A percentile compares a stretch with the other conserved stretches of the same genome.
phyloP scores from a whole-genome alignment of 768 basidiomycete species.

The Naganishia onofrii region DNA sequence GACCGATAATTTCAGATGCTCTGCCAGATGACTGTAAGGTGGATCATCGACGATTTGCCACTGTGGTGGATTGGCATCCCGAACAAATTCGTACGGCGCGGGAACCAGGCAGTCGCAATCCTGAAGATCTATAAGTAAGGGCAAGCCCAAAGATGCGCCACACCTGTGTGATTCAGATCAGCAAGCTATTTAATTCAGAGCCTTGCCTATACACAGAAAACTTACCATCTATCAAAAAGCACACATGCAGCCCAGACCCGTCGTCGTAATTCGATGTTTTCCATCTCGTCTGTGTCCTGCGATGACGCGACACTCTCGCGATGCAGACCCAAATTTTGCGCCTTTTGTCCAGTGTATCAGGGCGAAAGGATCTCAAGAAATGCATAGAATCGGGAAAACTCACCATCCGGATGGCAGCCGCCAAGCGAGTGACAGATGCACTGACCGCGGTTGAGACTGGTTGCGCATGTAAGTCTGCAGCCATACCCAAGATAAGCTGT shows the following conservation, averaged over 20 bases:
- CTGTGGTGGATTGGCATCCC: slow-evolving; percentile 56
- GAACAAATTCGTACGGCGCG: slow-evolving; percentile 68
- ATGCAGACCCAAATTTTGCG: slow-evolving; percentile 93
- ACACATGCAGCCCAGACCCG: slow-evolving; percentile 93
- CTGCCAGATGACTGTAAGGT: slow-evolving; percentile 66
- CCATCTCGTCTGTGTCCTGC: slow-evolving; percentile 45
- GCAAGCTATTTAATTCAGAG: background rate
- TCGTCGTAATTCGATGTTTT: slow-evolving; percentile 72
- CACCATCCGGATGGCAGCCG: slow-evolving; percentile 79
- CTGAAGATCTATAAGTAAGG: slow-evolving; percentile 91
- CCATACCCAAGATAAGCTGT: slow-evolving; percentile 73
- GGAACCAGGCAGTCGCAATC: slow-evolving; percentile 95
- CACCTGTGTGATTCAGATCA: slow-evolving; percentile 57
- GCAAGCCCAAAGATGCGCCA: slow-evolving; percentile 84
- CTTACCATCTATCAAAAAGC: slow-evolving; percentile 87
- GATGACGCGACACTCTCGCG: slow-evolving; percentile 68
- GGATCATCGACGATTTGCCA: slow-evolving; percentile 48
- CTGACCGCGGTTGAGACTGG: slow-evolving; percentile 81
- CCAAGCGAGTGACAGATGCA: slow-evolving; percentile 78
- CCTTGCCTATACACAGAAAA: slow-evolving; percentile 21
- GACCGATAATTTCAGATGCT: slow-evolving; percentile 86
- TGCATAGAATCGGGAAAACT: background rate
- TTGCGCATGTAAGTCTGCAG: slow-evolving; percentile 84
- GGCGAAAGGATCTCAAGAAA: background rate
- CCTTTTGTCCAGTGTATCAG: slow-evolving; percentile 47